A percentile compares a stretch with the other conserved stretches of the same genome.
Evolutionary conservation across 148 eudicot genomes (phyloP).

Genomic region (Camellia japonica): DNA sequence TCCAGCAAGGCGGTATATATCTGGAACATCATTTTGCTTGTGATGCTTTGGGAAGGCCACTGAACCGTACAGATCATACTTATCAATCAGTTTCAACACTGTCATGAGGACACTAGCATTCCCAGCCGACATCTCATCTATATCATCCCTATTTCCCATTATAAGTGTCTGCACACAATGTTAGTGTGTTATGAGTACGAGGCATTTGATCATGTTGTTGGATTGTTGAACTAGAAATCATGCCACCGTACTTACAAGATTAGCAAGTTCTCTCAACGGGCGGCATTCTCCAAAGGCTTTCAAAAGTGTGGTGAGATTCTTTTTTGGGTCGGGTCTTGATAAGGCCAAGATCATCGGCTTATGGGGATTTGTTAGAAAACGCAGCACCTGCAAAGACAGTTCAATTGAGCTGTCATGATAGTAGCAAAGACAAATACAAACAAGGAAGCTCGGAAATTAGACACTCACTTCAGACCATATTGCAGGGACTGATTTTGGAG

Average conservation of each 20-base stretch:
- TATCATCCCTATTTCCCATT: constrained; percentile 82
- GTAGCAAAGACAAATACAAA: neutral
- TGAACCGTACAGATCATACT: constrained; percentile 71
- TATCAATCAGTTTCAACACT: constrained; percentile 60
- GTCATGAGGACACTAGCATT: constrained; percentile 63
- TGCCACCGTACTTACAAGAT: constrained; percentile 48
- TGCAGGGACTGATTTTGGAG: constrained; percentile 56
- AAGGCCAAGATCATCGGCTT: constrained; percentile 78
- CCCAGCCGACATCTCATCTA: constrained; percentile 71
- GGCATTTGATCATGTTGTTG: neutral
- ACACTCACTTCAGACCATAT: constrained; percentile 67
- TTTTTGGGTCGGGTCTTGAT: constrained; percentile 79
- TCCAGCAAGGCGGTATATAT: constrained; percentile 66
- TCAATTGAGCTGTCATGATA: neutral
- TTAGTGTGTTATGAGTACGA: neutral
- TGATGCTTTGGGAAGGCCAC: constrained; percentile 85
- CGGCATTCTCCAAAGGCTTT: constrained; percentile 84
- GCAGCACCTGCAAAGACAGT: constrained; percentile 52
- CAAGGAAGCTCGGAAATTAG: neutral
- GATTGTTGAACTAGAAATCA: neutral
- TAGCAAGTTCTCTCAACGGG: constrained; percentile 66
- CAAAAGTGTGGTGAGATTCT: constrained; percentile 71
- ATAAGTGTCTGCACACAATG: constrained; percentile 51
- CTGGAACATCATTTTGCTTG: constrained; percentile 74
- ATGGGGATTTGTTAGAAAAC: constrained; percentile 71